A percentile compares a stretch with the other conserved stretches of the same genome.
Evolutionary conservation across 805 yeast species (phyloP).

Genomic region (Zygosaccharomyces kombuchaensis): DNA sequence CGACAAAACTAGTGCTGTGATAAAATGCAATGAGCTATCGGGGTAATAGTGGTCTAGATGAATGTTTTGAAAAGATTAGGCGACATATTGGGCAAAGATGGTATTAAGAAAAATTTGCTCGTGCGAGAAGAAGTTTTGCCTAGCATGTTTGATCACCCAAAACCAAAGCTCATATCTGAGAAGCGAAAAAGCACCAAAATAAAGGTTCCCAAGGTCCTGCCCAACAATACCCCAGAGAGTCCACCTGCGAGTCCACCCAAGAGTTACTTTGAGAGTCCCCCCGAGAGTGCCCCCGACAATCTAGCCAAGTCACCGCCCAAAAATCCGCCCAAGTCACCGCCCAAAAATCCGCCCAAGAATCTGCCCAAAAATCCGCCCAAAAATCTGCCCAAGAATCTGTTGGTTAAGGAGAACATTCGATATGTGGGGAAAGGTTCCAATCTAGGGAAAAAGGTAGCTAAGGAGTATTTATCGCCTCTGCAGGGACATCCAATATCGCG

Average conservation of each 20-base stretch:
- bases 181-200: background rate
- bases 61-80: slow-evolving; percentile 33
- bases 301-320: background rate
- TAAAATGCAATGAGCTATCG: background rate
- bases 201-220: background rate
- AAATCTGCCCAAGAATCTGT: background rate
- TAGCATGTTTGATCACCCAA: slow-evolving; percentile 10
- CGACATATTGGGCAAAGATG: slow-evolving; percentile 28
- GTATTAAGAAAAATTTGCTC: slow-evolving; percentile 11
- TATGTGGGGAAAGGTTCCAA: slow-evolving; percentile 32
- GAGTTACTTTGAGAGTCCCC: background rate
- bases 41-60: slow-evolving; percentile 14
- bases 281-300: background rate
- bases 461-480: slow-evolving; percentile 30
- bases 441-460: slow-evolving; percentile 27
- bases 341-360: background rate
- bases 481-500: slow-evolving; percentile 26
- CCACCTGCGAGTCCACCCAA: background rate
- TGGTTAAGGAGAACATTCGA: slow-evolving; percentile 11
- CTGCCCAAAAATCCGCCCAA: background rate
- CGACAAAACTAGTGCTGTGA: background rate
- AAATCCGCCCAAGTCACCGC: background rate
- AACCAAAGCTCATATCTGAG: background rate
- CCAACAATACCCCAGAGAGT: background rate
- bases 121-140: slow-evolving; percentile 9